A percentile compares a stretch with the other conserved stretches of the same genome.
Evolutionary conservation across 108 stramenopile species (phyloP).

Genomic region (Cyclotella baltica): DNA sequence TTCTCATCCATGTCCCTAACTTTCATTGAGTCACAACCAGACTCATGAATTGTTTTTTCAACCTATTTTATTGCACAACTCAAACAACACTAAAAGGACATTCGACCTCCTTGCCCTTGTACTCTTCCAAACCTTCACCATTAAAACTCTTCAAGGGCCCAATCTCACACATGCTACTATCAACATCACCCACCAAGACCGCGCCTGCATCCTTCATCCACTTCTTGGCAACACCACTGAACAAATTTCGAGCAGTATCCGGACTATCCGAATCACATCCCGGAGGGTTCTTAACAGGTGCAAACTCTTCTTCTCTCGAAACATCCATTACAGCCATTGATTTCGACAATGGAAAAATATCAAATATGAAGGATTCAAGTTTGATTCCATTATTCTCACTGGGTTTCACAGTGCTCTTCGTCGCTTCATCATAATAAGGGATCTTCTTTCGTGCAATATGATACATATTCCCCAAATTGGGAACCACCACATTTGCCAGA

Average conservation of each 20-base stretch:
- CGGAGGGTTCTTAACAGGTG: conserved; percentile 96
- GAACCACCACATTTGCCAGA: conserved; percentile 78
- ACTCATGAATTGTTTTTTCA: too few relatives aligned
- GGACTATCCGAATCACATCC: conserved; percentile 79
- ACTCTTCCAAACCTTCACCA: conserved; percentile 82
- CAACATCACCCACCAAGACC: conserved; percentile 56
- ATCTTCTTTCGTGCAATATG: conserved; percentile 98
- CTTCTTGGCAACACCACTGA: conserved; percentile 73
- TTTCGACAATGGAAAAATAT: conserved; percentile 93
- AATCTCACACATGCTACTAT: conserved; percentile 71
- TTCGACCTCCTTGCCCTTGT: conserved; percentile 59
- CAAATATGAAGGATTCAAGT: conserved; percentile 98
- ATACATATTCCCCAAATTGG: conserved; percentile 84
- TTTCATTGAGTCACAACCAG: too few relatives aligned
- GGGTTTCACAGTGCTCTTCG: conserved; percentile 70
- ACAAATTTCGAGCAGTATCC: conserved; percentile 77
- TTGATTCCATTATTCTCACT: conserved; percentile 94
- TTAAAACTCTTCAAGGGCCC: conserved; percentile 79
- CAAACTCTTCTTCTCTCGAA: conserved; percentile 93
- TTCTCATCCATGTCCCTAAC: too few relatives aligned
- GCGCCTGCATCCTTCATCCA: conserved; percentile 77
- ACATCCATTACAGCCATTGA: conserved; percentile 93
- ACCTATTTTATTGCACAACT: too few relatives aligned
- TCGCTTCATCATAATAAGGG: conserved; percentile 78
- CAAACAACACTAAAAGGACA: conserved; percentile 71